Evolutionary conservation across 140 eudicot species (phyloP).

Genomic region (Cichorium intybus): DNA sequence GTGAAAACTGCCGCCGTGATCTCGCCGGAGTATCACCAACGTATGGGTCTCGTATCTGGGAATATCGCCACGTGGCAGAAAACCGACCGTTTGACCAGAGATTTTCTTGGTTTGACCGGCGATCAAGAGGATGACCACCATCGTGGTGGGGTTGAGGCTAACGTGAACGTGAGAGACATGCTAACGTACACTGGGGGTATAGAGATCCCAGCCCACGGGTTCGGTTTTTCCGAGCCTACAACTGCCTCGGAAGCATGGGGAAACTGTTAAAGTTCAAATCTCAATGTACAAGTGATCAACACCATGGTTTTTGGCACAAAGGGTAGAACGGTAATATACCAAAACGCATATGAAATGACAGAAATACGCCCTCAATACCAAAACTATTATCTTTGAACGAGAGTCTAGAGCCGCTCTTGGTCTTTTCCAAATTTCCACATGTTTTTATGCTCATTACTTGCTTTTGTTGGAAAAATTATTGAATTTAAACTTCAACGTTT

Average conservation of each 20-base stretch:
- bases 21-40: conserved; percentile 32
- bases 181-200: conserved; percentile 56
- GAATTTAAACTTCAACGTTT: conserved; percentile 23
- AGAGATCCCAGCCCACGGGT: conserved; percentile 50
- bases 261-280: conserved; percentile 35
- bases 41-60: conserved; percentile 27
- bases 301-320: conserved; percentile 6
- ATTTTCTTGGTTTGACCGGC: conserved; percentile 77
- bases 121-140: conserved; percentile 33
- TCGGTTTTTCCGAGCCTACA: conserved; percentile 47
- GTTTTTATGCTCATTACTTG: conserved; percentile 15
- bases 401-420: not conserved
- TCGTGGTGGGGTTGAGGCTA: conserved; percentile 27
- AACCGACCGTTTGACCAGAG: conserved; percentile 63
- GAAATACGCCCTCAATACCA: not conserved
- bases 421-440: conserved; percentile 14
- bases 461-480: conserved; percentile 12
- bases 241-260: conserved; percentile 54
- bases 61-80: conserved; percentile 45
- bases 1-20: conserved; percentile 20
- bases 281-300: conserved; percentile 6
- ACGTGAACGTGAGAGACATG: conserved; percentile 42
- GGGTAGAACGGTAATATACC: conserved; percentile 19
- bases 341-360: not conserved
- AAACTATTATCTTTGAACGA: not conserved